A percentile compares a stretch with the other conserved stretches of the same genome.
phyloP scores from a whole-genome alignment of 495 filamentous ascomycete genomes.

The Aspergillus kassunensis region DNA sequence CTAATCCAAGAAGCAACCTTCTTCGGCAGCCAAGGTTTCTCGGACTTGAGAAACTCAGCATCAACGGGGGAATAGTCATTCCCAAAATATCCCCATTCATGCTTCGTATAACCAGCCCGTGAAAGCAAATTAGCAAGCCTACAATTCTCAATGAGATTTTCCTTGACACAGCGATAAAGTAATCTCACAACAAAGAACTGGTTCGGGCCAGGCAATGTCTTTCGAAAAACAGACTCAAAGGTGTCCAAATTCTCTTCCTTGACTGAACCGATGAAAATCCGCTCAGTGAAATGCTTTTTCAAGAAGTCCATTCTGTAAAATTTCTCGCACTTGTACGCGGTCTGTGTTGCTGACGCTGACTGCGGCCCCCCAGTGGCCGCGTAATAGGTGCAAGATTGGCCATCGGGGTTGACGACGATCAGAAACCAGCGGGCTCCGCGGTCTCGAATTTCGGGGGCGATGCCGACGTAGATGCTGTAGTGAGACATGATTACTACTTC shows the following conservation, averaged over 20 bases:
- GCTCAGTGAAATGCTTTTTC: background rate
- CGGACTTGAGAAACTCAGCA: no score
- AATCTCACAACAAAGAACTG: background rate
- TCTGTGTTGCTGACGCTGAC: background rate
- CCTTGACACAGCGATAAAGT: background rate
- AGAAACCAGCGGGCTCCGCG: background rate
- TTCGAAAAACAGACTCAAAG: background rate
- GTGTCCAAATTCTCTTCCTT: background rate
- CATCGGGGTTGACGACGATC: background rate
- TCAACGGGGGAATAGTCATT: background rate
- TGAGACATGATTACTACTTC: no score
- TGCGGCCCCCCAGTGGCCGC: background rate
- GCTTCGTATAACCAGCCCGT: background rate
- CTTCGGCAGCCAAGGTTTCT: no score
- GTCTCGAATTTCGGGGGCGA: background rate
- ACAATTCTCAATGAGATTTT: background rate
- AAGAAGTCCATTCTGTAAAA: background rate
- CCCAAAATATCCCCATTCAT: background rate
- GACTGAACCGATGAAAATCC: background rate
- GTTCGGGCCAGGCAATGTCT: background rate
- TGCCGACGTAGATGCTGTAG: background rate
- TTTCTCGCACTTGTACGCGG: background rate
- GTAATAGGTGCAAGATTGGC: background rate
- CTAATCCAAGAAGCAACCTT: no score
- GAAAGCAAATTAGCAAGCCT: background rate